Percentiles rank a stretch among this genome's conserved stretches.
Conservation (phyloP, 441 rosid species). For the Arabidopsis lyrata region DNA sequence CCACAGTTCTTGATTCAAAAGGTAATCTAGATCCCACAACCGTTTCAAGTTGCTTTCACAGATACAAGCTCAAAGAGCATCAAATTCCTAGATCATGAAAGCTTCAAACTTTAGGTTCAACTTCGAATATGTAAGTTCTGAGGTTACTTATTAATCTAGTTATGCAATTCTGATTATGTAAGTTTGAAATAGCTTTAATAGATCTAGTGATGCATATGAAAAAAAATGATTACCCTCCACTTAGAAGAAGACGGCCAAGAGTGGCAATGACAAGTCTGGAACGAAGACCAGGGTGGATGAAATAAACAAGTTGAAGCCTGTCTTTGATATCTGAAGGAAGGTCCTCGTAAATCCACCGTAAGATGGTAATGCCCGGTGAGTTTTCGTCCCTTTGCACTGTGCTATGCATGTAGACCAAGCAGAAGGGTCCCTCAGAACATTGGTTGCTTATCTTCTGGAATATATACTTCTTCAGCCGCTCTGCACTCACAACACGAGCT, state of each 20-base stretch:
- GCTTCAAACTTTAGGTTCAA: constrained; percentile 15
- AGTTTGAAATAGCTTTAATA: not conserved
- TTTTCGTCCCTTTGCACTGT: constrained; percentile 73
- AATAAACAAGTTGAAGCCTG: constrained; percentile 68
- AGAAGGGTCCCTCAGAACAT: constrained; percentile 66
- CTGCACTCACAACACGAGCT: constrained; percentile 76
- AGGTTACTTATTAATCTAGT: constrained; percentile 3
- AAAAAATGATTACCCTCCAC: constrained; percentile 62
- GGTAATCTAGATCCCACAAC: not conserved
- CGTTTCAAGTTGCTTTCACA: not conserved
- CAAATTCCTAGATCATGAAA: constrained; percentile 10
- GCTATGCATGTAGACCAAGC: constrained; percentile 72
- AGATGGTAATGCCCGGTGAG: constrained; percentile 68
- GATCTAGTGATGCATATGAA: constrained; percentile 16
- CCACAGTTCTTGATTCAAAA: not conserved
- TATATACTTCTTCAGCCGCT: constrained; percentile 66
- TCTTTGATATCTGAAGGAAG: constrained; percentile 63
- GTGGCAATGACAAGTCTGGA: constrained; percentile 73
- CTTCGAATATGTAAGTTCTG: not conserved
- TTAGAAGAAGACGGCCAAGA: constrained; percentile 69
- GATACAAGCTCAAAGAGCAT: constrained; percentile 1
- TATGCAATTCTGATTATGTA: not conserved
- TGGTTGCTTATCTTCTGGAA: constrained; percentile 63
- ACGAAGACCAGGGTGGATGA: constrained; percentile 75
- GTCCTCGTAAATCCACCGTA: constrained; percentile 81